Evolutionary conservation across 768 basidiomycete species (phyloP), one percentile per base, ranked within the genome.

Genomic region (Daedaleopsis nitida): DNA sequence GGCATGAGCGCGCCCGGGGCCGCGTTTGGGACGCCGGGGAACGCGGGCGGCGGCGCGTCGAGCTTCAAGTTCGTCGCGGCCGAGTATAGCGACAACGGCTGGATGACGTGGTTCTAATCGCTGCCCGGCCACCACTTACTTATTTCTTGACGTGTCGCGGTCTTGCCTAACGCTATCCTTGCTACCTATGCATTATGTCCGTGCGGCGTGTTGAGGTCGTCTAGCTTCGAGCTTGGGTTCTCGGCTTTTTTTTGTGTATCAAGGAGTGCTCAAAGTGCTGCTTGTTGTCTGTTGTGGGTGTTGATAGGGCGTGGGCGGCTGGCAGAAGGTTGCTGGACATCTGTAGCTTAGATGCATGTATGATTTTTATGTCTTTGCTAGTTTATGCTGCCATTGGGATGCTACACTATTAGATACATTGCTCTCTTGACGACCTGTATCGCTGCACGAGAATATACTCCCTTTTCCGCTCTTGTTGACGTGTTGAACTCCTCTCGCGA

Each of bases 61-160:
- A 54, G 59, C 55, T 58, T 57, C 27, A 63, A 59, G 58, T 47
- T 58, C 63, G 51, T 64, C 35, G 60, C 63, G 51, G 48, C 64
- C 38, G 70, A 70, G 53, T 70, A 68, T 35, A 61, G 57, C 60
- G 71, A 70, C 24, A 67, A 64, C 53, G 60, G 64, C 35, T 72
- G 69, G 69, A 72, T 72, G 71, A 70, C 65, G 54, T 72, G 69
- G 69, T 63, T 69, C 45, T 70, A 57, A 37, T 35, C n/a, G 44
- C 37, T 32, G n/a, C 43, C 43, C 14, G 39, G 27, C 27, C 43
- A 27, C 37, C 37, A 32, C 5, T 52, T 27, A 53, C n/a, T 45
- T n/a, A 37, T 16, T 21, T 35, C 24, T 51, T 34, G 45, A 34
- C 19, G 27, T 32, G 27, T 32, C 27, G 27, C 27, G 27, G 27